Percentiles rank a stretch among this genome's conserved stretches.
phyloP scores from a whole-genome alignment of 2,329 filamentous ascomycete species.

The Calonectria pteridis region DNA sequence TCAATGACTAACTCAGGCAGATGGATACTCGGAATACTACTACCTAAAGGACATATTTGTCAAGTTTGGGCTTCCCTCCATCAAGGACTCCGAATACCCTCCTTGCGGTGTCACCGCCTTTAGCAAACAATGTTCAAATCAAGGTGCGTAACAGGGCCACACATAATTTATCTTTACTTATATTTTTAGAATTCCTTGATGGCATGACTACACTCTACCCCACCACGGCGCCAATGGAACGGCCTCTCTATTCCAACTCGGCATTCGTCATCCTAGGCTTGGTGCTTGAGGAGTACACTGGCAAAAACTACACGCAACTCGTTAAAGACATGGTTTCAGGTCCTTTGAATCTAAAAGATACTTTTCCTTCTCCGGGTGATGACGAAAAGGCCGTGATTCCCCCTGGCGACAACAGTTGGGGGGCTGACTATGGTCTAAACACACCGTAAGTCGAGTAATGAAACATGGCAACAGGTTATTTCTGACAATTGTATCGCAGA shows the following conservation, averaged over 20 bases:
- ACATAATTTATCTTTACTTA: neutral
- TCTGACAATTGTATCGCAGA: slow-evolving; percentile 31
- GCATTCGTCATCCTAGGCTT: slow-evolving; percentile 54
- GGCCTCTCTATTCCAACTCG: slow-evolving; percentile 57
- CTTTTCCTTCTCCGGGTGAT: slow-evolving; percentile 47
- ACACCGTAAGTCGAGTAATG: slow-evolving; percentile 44
- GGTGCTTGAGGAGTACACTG: slow-evolving; percentile 48
- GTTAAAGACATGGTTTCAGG: slow-evolving; percentile 36
- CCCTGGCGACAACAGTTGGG: slow-evolving; percentile 49
- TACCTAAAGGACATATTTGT: slow-evolving; percentile 51
- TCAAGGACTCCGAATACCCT: slow-evolving; percentile 51
- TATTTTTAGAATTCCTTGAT: slow-evolving; percentile 46
- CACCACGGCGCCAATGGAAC: slow-evolving; percentile 45
- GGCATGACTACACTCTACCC: slow-evolving; percentile 48
- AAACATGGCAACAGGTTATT: neutral
- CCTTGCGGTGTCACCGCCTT: slow-evolving; percentile 52
- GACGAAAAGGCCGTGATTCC: slow-evolving; percentile 49
- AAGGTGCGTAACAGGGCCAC: slow-evolving; percentile 42
- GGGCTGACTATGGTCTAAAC: slow-evolving; percentile 49
- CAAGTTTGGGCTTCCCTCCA: slow-evolving; percentile 51
- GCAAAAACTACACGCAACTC: slow-evolving; percentile 45
- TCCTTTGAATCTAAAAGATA: slow-evolving; percentile 34
- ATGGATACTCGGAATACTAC: slow-evolving; percentile 52
- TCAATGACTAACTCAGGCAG: slow-evolving; percentile 29
- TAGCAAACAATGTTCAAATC: slow-evolving; percentile 48